Percentiles rank a stretch among this genome's conserved stretches.
These are phyloP conservation scores for Solanum hybrid DNA, from an alignment of 305 asterid species.

Conservation along the genomic window DNA sequence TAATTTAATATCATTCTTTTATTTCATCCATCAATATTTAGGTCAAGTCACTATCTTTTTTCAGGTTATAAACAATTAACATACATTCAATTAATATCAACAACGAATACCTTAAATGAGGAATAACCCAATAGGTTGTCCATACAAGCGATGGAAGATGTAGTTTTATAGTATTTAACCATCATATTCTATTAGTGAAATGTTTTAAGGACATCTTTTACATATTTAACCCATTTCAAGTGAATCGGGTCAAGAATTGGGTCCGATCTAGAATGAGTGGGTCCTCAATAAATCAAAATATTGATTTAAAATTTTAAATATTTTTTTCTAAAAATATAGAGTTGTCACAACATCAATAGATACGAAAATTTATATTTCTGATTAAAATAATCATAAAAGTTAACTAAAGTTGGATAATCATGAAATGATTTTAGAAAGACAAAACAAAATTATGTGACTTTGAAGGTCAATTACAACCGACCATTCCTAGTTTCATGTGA, in stretches of 20 bases:
- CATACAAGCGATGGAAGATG: fast-evolving
- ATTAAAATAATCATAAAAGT: too few species aligned
- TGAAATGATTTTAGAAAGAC: too few species aligned
- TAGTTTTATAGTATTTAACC: neutral
- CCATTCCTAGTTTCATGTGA: neutral
- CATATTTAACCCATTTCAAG: too few species aligned
- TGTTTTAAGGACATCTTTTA: neutral
- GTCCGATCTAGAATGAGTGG: neutral
- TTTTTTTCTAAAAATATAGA: neutral
- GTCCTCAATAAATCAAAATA: neutral
- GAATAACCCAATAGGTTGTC: neutral
- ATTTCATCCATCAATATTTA: neutral
- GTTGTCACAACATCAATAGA: neutral
- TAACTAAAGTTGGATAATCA: neutral
- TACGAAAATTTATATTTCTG: too few species aligned
- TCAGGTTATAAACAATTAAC: too few species aligned
- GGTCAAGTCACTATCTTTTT: neutral
- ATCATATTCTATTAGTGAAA: neutral
- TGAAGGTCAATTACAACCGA: neutral
- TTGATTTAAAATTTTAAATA: too few species aligned
- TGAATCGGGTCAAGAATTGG: neutral
- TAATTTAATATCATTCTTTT: too few species aligned
- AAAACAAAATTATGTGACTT: neutral
- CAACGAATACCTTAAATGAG: too few species aligned
- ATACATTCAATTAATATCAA: too few species aligned